These are phyloP conservation scores for Arthrobotrys musiformis DNA, from an alignment of 2,329 filamentous ascomycete genomes.

Conservation along the genomic window DNA sequence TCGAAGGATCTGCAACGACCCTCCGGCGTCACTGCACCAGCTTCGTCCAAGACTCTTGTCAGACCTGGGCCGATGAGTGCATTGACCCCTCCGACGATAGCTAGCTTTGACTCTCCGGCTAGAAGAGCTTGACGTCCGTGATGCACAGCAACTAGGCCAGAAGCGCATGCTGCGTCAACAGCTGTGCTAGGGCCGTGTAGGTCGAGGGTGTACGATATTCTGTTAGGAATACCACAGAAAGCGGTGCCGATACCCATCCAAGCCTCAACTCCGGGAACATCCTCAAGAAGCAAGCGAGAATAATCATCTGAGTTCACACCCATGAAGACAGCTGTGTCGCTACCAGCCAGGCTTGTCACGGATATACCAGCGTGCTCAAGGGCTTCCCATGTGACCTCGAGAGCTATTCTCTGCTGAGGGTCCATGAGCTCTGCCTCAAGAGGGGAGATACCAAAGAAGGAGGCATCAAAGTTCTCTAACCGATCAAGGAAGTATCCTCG, in stretches of 20 bases:
- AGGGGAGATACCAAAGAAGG: slow-evolving; percentile 64
- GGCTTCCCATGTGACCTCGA: slow-evolving; percentile 69
- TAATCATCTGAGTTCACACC: slow-evolving; percentile 56
- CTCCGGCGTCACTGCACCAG: slow-evolving; percentile 60
- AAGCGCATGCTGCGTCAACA: slow-evolving; percentile 63
- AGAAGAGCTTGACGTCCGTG: slow-evolving; percentile 60
- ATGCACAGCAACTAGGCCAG: slow-evolving; percentile 61
- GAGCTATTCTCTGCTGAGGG: slow-evolving; percentile 68
- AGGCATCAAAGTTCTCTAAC: slow-evolving; percentile 61
- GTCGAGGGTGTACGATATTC: slow-evolving; percentile 61
- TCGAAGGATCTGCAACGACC: slow-evolving; percentile 62
- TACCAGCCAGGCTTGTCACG: slow-evolving; percentile 60
- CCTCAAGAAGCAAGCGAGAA: slow-evolving; percentile 27
- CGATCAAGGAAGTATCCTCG: slow-evolving; percentile 50
- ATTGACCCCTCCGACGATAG: slow-evolving; percentile 62
- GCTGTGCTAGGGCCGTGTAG: slow-evolving; percentile 64
- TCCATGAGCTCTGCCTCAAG: slow-evolving; percentile 66
- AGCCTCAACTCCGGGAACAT: slow-evolving; percentile 30
- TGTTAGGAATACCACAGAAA: slow-evolving; percentile 62
- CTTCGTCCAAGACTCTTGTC: slow-evolving; percentile 60
- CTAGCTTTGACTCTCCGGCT: slow-evolving; percentile 60
- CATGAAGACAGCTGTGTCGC: slow-evolving; percentile 64
- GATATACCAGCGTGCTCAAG: slow-evolving; percentile 67
- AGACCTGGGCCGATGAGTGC: slow-evolving; percentile 61
- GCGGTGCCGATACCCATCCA: slow-evolving; percentile 61